Percentiles rank a stretch among this genome's conserved stretches.
These are phyloP conservation scores for Metschnikowia lachancei DNA, from an alignment of 805 yeast species.

Conservation along the genomic window DNA sequence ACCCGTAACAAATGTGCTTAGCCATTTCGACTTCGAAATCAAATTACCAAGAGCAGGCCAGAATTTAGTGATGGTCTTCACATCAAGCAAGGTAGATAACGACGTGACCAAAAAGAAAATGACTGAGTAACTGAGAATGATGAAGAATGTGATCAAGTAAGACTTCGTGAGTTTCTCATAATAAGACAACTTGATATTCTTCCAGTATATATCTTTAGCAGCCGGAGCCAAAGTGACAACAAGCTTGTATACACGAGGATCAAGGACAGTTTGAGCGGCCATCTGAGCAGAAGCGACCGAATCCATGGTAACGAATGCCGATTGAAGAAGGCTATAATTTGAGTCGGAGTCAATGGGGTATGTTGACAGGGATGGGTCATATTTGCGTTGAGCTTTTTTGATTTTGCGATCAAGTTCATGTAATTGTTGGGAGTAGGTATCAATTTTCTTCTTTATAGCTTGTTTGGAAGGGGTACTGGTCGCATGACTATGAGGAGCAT, in stretches of 20 bases:
- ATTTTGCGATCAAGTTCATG: slow-evolving; percentile 41
- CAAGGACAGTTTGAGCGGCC: slow-evolving; percentile 48
- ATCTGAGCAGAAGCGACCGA: slow-evolving; percentile 48
- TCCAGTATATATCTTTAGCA: slow-evolving; percentile 46
- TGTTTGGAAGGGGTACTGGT: slow-evolving; percentile 12
- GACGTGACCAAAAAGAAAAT: slow-evolving; percentile 56
- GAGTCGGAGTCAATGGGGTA: slow-evolving; percentile 27
- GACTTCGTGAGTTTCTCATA: slow-evolving; percentile 37
- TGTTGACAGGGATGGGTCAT: slow-evolving; percentile 26
- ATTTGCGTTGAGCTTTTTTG: slow-evolving; percentile 31
- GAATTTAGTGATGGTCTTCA: slow-evolving; percentile 52
- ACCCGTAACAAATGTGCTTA: slow-evolving; percentile 58
- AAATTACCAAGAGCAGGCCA: slow-evolving; percentile 61
- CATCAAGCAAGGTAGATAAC: slow-evolving; percentile 54
- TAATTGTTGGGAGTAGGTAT: slow-evolving; percentile 33
- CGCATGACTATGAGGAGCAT: slow-evolving; percentile 13
- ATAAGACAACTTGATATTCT: slow-evolving; percentile 44
- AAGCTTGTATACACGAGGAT: slow-evolving; percentile 44
- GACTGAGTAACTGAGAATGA: slow-evolving; percentile 49
- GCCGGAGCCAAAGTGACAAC: slow-evolving; percentile 47
- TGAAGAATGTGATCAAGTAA: slow-evolving; percentile 41
- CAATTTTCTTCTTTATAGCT: slow-evolving; percentile 29
- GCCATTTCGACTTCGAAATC: slow-evolving; percentile 48
- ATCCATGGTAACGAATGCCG: slow-evolving; percentile 50
- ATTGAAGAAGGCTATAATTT: slow-evolving; percentile 38